Percentiles rank a stretch among this genome's conserved stretches.
Conservation (phyloP, 2,329 filamentous ascomycete genomes). For the Cryphonectria naterciae region DNA sequence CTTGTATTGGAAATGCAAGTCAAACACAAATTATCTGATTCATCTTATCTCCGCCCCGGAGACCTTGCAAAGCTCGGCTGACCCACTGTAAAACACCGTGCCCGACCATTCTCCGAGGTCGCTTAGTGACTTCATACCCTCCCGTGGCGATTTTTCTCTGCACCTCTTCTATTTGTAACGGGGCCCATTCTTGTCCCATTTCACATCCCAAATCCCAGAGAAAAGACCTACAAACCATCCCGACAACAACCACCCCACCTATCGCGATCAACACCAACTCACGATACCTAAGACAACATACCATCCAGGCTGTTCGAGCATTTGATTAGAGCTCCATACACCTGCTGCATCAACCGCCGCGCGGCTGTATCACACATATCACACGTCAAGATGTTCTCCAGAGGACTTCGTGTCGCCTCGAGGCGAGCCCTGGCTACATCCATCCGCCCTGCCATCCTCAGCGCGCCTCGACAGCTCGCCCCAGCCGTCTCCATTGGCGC, state of each 20-base stretch:
- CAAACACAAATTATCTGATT: slow-evolving; percentile 24
- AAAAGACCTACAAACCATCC: not conserved
- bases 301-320: not conserved
- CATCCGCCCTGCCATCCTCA: slow-evolving; percentile 43
- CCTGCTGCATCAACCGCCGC: not conserved
- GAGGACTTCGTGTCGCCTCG: slow-evolving; percentile 49
- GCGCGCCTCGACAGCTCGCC: slow-evolving; percentile 46
- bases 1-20: slow-evolving; percentile 16
- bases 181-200: not conserved
- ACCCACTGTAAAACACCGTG: slow-evolving; percentile 14
- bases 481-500: slow-evolving; percentile 46
- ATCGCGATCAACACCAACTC: slow-evolving; percentile 7
- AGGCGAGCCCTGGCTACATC: slow-evolving; percentile 48
- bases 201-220: not conserved
- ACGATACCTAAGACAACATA: slow-evolving; percentile 7
- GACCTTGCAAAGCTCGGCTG: slow-evolving; percentile 6
- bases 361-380: slow-evolving; percentile 9
- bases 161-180: slow-evolving; percentile 5
- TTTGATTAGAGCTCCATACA: slow-evolving; percentile 1
- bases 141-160: slow-evolving; percentile 18
- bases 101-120: slow-evolving; percentile 37
- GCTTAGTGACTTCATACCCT: slow-evolving; percentile 29
- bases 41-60: slow-evolving; percentile 23
- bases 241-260: slow-evolving; percentile 1
- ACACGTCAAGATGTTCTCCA: slow-evolving; percentile 49